Conservation (phyloP, 2,329 filamentous ascomycete genomes). For the Lecanicillium sp. region DNA sequence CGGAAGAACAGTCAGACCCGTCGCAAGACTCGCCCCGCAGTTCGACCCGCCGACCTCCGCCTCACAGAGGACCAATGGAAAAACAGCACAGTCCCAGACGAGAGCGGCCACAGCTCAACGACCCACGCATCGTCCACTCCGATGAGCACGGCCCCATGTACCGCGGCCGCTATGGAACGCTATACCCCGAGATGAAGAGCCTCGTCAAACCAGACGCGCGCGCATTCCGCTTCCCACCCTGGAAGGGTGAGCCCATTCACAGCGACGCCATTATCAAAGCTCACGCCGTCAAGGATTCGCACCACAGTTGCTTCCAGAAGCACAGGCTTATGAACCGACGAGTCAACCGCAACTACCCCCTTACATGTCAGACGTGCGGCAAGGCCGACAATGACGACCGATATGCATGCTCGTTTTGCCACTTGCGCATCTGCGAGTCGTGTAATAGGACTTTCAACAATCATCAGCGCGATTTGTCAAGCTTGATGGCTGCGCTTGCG, state of each 20-base stretch:
- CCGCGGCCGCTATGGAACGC: constrained; percentile 28
- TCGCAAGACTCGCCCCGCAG: constrained; percentile 22
- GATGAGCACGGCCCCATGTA: constrained; percentile 26
- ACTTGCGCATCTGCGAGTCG: constrained; percentile 40
- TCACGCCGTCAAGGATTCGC: constrained; percentile 32
- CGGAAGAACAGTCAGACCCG: too few relatives aligned
- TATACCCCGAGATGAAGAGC: constrained; percentile 33
- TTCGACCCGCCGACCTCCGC: too few relatives aligned
- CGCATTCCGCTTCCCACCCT: constrained; percentile 29
- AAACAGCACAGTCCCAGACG: constrained; percentile 13
- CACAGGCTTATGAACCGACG: constrained; percentile 41
- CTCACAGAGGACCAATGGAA: too few relatives aligned
- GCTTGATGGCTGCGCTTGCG: constrained; percentile 26
- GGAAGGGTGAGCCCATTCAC: constrained; percentile 14
- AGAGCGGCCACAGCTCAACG: constrained; percentile 15
- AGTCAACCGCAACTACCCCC: constrained; percentile 39
- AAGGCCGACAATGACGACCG: constrained; percentile 35
- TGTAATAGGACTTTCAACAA: constrained; percentile 35
- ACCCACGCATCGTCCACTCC: constrained; percentile 23
- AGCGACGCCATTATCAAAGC: constrained; percentile 33
- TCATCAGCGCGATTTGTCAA: constrained; percentile 32
- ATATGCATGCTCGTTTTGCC: constrained; percentile 41
- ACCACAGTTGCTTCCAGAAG: constrained; percentile 37
- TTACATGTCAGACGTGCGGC: constrained; percentile 46
- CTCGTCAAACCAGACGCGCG: constrained; percentile 24